phyloP scores from a whole-genome alignment of 2,329 filamentous ascomycete genomes.

The Fusarium secorum region DNA sequence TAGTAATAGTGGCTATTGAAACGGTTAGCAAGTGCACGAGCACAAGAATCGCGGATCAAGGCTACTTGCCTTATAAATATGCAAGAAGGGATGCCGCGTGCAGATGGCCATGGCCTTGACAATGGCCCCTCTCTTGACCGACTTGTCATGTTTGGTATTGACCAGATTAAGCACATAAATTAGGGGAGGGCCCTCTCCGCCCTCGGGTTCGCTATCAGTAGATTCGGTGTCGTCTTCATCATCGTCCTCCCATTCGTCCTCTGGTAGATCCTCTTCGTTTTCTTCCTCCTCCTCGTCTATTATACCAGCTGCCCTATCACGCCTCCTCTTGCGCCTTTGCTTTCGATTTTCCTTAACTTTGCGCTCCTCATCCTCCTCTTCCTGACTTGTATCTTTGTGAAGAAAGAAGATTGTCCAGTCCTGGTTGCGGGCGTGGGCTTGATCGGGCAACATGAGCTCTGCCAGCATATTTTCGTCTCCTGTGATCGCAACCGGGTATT shows the following conservation, averaged over 20 bases:
- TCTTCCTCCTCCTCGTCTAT: constrained; percentile 55
- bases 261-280: constrained; percentile 53
- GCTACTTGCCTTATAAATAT: constrained; percentile 88
- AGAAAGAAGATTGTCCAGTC: constrained; percentile 99
- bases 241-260: constrained; percentile 58
- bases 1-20: constrained; percentile 77
- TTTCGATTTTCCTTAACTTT: constrained; percentile 63
- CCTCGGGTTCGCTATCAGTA: constrained; percentile 70
- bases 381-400: constrained; percentile 89
- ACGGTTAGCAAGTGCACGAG: constrained; percentile 22
- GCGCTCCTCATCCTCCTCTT: constrained; percentile 79
- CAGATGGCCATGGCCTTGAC: constrained; percentile 99
- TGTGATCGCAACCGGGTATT: constrained; percentile 93
- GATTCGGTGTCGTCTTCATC: constrained; percentile 61
- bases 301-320: constrained; percentile 59
- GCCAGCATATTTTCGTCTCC: constrained; percentile 98
- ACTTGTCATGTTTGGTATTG: constrained; percentile 96
- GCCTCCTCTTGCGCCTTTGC: constrained; percentile 60
- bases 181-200: constrained; percentile 83
- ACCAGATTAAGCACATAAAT: constrained; percentile 98
- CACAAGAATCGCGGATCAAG: not conserved
- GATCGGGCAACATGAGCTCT: constrained; percentile 97
- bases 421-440: constrained; percentile 91
- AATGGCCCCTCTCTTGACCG: constrained; percentile 88
- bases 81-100: constrained; percentile 94